phyloP scores from a whole-genome alignment of 2,329 filamentous ascomycete species.

The Paraconiothyrium brasiliense region DNA sequence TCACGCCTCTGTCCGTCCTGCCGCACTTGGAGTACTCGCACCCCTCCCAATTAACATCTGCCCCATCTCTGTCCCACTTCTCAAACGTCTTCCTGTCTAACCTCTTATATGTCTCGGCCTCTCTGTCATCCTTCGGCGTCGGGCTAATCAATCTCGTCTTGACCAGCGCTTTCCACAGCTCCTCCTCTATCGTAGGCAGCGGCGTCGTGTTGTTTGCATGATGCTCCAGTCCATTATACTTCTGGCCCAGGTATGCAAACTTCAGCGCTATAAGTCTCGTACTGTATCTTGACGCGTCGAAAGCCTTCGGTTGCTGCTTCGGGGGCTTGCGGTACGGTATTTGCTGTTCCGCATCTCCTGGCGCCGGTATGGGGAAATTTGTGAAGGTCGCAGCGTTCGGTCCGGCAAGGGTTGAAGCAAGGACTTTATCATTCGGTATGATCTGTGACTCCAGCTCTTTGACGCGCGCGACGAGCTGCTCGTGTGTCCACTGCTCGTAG shows the following conservation, averaged over 20 bases:
- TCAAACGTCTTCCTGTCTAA: conserved; percentile 47
- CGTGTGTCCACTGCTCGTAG: conserved; percentile 46
- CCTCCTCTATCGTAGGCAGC: conserved; percentile 87
- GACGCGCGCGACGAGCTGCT: conserved; percentile 46
- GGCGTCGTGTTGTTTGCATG: conserved; percentile 74
- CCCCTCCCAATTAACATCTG: conserved; percentile 76
- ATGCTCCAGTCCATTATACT: conserved; percentile 94
- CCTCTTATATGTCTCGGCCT: conserved; percentile 43
- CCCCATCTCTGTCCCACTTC: conserved; percentile 48
- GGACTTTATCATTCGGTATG: background rate
- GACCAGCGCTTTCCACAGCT: conserved; percentile 88
- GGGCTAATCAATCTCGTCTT: conserved; percentile 77
- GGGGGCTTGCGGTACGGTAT: conserved; percentile 37
- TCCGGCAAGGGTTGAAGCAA: conserved; percentile 4
- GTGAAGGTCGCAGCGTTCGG: conserved; percentile 16
- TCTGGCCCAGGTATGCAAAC: conserved; percentile 89
- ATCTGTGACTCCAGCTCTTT: conserved; percentile 41
- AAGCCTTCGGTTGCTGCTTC: conserved; percentile 58
- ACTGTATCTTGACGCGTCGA: conserved; percentile 83
- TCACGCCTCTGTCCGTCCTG: conserved; percentile 90
- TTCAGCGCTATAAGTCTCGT: conserved; percentile 90
- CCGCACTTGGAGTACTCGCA: conserved; percentile 96
- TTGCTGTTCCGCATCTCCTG: conserved; percentile 16
- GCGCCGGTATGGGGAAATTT: conserved; percentile 13
- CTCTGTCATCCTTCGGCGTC: conserved; percentile 27